Base-by-base conservation (phyloP, 768 basidiomycete species). In the Mrakia frigida region DNA sequence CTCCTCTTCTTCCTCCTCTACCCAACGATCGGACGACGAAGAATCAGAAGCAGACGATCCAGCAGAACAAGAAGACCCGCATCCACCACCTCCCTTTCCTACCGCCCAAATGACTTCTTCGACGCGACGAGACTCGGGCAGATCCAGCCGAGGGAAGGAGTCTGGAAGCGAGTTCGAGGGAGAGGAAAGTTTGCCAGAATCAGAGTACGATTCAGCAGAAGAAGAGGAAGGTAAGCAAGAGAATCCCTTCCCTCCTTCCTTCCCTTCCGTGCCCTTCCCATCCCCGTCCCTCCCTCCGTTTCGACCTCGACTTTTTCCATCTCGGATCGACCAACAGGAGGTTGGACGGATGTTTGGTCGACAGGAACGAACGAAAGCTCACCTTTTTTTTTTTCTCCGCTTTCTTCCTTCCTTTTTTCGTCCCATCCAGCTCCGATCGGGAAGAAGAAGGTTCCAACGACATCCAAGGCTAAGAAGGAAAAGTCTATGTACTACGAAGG, bases 131-230 rank as follows among this genome's bases (percentile, higher is more conserved):
- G 21, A 39, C 65, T 68, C 65, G 35, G 35, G 13, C 35, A 68
- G 25, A 37, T n/a, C 56, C 23, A 13, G 7, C 39, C 65, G 65
- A 67, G 35, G 33, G 2, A 7, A 43, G 9, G 43, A 70, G 16
- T 50, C 43, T 1, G 69, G 46, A 43, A 70, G 69, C 69, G 69
- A 70, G 31, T 70, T 70, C 43, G 69, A 70, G 46, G 69, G 13
- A 50, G 43, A 46, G n/a, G n/a, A n/a, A n/a, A n/a, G n/a, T 7
- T 37, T 43, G 4, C n/a, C 9, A 6, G 41, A 70, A 16, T 46
- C 52, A 4, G 69, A 70, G 25, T 46, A 31, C 52, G 69, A 14
- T 1, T 35, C 69, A 21, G 43, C 52, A 4, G 69, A 70, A 6
- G 69, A 70, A 16, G 69, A 70, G 21, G 69, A 53, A n/a, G 46